These are phyloP conservation scores for Westerdykella ornata DNA, from an alignment of 2,329 filamentous ascomycete species.

Conservation along the genomic window DNA sequence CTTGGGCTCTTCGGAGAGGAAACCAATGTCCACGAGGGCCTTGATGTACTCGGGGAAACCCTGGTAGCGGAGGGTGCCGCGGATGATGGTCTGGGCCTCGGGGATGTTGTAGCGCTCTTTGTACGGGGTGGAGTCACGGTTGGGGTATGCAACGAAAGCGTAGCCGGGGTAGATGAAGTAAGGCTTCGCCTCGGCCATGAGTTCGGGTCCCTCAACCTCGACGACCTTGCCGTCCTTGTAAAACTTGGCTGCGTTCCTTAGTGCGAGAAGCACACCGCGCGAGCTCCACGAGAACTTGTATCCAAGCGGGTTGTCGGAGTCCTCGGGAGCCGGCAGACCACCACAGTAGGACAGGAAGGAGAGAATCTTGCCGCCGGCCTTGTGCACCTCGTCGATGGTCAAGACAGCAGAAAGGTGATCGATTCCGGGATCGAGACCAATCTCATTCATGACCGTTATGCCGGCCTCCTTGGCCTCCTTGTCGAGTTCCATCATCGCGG, in stretches of 20 bases:
- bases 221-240: constrained; percentile 72
- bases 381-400: constrained; percentile 82
- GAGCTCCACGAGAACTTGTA: constrained; percentile 81
- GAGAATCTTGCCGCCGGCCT: constrained; percentile 74
- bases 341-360: constrained; percentile 75
- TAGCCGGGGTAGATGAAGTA: constrained; percentile 88
- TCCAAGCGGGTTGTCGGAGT: constrained; percentile 80
- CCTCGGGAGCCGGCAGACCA: constrained; percentile 51
- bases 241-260: constrained; percentile 78
- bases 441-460: constrained; percentile 94
- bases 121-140: constrained; percentile 84
- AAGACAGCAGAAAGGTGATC: constrained; percentile 78
- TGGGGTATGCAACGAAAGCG: constrained; percentile 86
- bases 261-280: constrained; percentile 78
- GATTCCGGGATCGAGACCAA: constrained; percentile 58
- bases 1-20: constrained; percentile 66
- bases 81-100: constrained; percentile 79
- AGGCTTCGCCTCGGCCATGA: constrained; percentile 83
- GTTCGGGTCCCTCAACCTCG: constrained; percentile 50
- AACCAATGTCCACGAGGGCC: constrained; percentile 80
- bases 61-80: constrained; percentile 76
- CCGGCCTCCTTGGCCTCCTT: constrained; percentile 75
- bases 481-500: constrained; percentile 86
- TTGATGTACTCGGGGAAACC: constrained; percentile 90
- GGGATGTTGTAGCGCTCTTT: constrained; percentile 85